Conservation (phyloP, 257 asterid species). For the Przewalskia tangutica region DNA sequence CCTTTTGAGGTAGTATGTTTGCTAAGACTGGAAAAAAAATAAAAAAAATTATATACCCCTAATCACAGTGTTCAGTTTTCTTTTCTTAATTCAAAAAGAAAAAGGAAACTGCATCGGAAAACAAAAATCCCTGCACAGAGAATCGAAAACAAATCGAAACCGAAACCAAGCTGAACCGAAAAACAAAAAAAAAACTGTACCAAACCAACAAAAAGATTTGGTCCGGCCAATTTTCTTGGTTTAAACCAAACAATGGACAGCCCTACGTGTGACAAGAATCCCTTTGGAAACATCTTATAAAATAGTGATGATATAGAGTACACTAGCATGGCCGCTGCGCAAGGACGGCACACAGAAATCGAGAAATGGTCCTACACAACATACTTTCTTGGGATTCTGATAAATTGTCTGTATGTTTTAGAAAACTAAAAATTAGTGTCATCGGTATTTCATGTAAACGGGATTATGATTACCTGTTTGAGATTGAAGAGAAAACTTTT, state of each 20-base stretch:
- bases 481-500: conserved; percentile 83
- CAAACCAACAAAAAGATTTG: not conserved
- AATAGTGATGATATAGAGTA: conserved; percentile 13
- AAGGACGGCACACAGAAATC: conserved; percentile 15
- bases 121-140: not conserved
- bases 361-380: conserved; percentile 5
- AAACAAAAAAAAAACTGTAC: not conserved
- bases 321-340: conserved; percentile 9
- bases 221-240: not conserved
- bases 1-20: not conserved
- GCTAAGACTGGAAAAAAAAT: not conserved
- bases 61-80: not conserved
- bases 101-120: not conserved
- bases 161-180: too few species aligned
- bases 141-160: too few species aligned
- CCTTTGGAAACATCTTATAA: conserved; percentile 10
- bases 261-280: not conserved
- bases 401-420: not conserved
- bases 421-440: not conserved
- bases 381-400: not conserved
- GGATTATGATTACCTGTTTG: conserved; percentile 62
- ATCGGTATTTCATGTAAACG: not conserved
- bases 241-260: not conserved
- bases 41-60: not conserved
- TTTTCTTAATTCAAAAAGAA: not conserved